A percentile compares a stretch with the other conserved stretches of the same genome.
Conservation (phyloP, 306 rosid genomes). For the apple (Malus domestica) region DNA sequence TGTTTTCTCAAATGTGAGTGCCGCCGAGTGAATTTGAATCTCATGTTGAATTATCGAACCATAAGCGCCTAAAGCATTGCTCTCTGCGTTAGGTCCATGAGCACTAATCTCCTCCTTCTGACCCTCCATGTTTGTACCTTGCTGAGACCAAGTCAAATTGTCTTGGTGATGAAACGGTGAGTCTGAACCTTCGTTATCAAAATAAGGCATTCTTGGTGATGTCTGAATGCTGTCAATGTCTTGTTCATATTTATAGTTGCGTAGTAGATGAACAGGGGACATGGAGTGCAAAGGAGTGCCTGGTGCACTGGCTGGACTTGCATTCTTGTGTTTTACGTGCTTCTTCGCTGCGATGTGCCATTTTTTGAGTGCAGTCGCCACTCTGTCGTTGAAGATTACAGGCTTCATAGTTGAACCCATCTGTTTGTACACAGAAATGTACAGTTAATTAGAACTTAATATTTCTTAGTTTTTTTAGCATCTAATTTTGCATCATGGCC, state of each 20-base stretch:
- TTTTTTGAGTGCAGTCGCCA: constrained; percentile 47
- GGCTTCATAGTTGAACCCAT: constrained; percentile 87
- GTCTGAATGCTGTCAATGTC: constrained; percentile 27
- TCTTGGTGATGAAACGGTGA: constrained; percentile 12
- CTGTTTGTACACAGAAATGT: constrained; percentile 15
- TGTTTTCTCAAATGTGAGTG: constrained; percentile 17
- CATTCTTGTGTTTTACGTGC: constrained; percentile 30
- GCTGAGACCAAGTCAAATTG: constrained; percentile 10
- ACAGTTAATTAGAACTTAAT: not conserved
- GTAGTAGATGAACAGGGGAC: constrained; percentile 58
- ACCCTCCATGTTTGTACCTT: not conserved
- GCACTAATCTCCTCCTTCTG: not conserved
- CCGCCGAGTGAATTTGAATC: not conserved
- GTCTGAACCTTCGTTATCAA: constrained; percentile 15
- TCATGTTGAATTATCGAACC: constrained; percentile 12
- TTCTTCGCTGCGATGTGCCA: constrained; percentile 63
- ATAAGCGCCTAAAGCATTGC: not conserved
- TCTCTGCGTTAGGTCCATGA: not conserved
- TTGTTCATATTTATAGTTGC: constrained; percentile 20
- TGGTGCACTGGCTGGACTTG: constrained; percentile 30
- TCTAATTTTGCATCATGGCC: not conserved
- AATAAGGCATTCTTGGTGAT: constrained; percentile 26
- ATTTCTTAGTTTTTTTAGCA: not conserved
- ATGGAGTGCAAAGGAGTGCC: constrained; percentile 32
- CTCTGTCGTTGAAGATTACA: constrained; percentile 64